phyloP scores from a whole-genome alignment of 768 basidiomycete species.

The Heimioporus sp. region DNA sequence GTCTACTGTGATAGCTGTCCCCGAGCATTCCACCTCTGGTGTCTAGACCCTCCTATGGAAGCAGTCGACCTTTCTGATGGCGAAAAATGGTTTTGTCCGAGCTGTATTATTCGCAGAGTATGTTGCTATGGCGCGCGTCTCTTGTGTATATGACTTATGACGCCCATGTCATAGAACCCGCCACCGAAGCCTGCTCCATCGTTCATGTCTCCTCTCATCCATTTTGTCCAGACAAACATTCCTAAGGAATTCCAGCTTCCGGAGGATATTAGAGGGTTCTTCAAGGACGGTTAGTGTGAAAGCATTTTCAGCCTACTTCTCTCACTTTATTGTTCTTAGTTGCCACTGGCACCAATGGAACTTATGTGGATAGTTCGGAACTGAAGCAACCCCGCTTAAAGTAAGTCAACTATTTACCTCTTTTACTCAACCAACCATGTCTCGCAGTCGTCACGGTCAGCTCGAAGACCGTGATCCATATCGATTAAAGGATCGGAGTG shows the following conservation, averaged over 20 bases:
- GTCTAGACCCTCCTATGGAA: conserved; percentile 94
- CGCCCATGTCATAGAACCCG: conserved; percentile 49
- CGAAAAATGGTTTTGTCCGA: conserved; percentile 76
- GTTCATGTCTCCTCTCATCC: conserved; percentile 70
- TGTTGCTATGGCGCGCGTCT: conserved; percentile 15
- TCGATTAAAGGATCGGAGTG: conserved; percentile 82
- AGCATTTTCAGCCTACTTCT: conserved; percentile 8
- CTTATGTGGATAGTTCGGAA: conserved; percentile 80
- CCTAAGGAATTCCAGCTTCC: conserved; percentile 87
- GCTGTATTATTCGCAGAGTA: conserved; percentile 67
- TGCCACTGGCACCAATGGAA: conserved; percentile 71
- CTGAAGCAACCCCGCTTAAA: conserved; percentile 77
- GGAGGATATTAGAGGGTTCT: conserved; percentile 76
- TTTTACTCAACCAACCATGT: conserved; percentile 1
- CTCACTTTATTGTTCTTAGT: conserved; percentile 47
- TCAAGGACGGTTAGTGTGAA: conserved; percentile 73
- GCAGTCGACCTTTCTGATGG: conserved; percentile 82
- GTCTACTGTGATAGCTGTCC: conserved; percentile 98
- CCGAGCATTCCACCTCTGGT: conserved; percentile 93
- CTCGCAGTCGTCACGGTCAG: conserved; percentile 74
- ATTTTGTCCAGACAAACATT: conserved; percentile 62
- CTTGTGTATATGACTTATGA: conserved; percentile 11
- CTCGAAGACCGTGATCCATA: conserved; percentile 90
- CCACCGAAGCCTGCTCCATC: conserved; percentile 61
- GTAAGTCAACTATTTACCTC: conserved; percentile 45